Evolutionary conservation across 768 basidiomycete species (phyloP), one percentile per base, ranked within the genome.

Genomic region (Russula vinacea): DNA sequence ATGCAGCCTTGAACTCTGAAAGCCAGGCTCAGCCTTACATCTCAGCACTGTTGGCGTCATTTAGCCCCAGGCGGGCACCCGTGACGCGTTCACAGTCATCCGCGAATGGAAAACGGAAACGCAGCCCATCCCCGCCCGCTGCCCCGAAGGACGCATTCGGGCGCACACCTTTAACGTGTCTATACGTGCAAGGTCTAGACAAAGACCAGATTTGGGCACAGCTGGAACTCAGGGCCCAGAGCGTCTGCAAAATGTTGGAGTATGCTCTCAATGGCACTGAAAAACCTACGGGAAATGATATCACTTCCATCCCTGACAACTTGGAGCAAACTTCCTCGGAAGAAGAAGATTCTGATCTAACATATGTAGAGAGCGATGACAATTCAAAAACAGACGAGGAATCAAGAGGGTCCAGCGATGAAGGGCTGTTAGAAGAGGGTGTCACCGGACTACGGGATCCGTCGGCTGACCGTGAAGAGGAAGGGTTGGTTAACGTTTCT

Each of bases 121-220:
- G 76, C 44, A 75, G 73, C 64, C 73, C 69, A 17, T 68, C 73
- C n/a, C 73, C 78, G n/a, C 70, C 73, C 17, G 74, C 64, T 40
- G 70, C 35, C 11, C 44, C 73, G 35, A 74, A 72, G 50, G 53
- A 72, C 5, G 59, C 74, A 13, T 78, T 86, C 56, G 71, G 78
- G 56, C 76, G 76, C 29, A 97, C 96, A 0, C 94, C 94, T 7
- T 74, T 98, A 3, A 78, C 84, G 8, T 83, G 83, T 40, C 81
- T 99, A 22, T 90, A 86, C 64, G 78, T 87, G 14, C 84, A 92
- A 24, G 87, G 82, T 19, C 87, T 97, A 84, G 88, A 86, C 68
- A 81, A 84, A 26, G 90, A 92, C 62, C 94, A 96, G 73, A 78
- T 98, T 32, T 99, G 96, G 96, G 88, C 87, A 45, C 96, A 99